A percentile compares a stretch with the other conserved stretches of the same genome.
Evolutionary conservation across 805 yeast species (phyloP).

Genomic region (Clavispora carvajalis): DNA sequence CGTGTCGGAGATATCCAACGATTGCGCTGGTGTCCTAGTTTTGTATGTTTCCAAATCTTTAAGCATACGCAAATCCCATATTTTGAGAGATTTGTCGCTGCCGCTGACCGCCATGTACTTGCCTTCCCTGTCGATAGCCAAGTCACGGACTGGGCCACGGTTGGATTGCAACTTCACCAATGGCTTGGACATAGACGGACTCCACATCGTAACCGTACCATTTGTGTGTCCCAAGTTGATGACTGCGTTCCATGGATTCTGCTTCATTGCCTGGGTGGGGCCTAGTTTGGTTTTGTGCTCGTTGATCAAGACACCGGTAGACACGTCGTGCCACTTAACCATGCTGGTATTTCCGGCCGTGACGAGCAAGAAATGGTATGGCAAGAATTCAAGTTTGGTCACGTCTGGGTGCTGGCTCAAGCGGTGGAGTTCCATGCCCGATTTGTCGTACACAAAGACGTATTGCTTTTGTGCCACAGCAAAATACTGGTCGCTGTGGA

Average conservation of each 20-base stretch:
- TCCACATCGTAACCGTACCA: slow-evolving; percentile 91
- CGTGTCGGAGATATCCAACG: slow-evolving; percentile 76
- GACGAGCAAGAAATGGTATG: slow-evolving; percentile 83
- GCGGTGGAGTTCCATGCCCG: slow-evolving; percentile 89
- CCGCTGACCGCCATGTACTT: slow-evolving; percentile 92
- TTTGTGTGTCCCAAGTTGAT: slow-evolving; percentile 90
- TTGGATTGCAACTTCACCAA: slow-evolving; percentile 75
- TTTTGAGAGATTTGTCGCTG: slow-evolving; percentile 73
- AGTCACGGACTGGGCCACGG: slow-evolving; percentile 80
- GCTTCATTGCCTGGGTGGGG: slow-evolving; percentile 81
- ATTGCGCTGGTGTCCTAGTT: slow-evolving; percentile 80
- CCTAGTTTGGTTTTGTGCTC: slow-evolving; percentile 87
- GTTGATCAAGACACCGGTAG: slow-evolving; percentile 82
- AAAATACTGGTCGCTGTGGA: slow-evolving; percentile 88
- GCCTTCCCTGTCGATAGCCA: slow-evolving; percentile 89
- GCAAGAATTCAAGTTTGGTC: slow-evolving; percentile 78
- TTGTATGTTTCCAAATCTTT: slow-evolving; percentile 65
- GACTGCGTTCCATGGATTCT: slow-evolving; percentile 94
- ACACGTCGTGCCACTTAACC: slow-evolving; percentile 89
- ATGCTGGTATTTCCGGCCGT: slow-evolving; percentile 88
- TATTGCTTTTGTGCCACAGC: slow-evolving; percentile 97
- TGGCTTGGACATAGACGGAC: slow-evolving; percentile 84
- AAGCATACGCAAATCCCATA: slow-evolving; percentile 91
- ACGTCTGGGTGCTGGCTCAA: slow-evolving; percentile 86
- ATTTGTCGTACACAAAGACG: slow-evolving; percentile 84